Evolutionary conservation across 1,284 basidiomycete species (phyloP).

Genomic region (Fomitopsis pinicola): DNA sequence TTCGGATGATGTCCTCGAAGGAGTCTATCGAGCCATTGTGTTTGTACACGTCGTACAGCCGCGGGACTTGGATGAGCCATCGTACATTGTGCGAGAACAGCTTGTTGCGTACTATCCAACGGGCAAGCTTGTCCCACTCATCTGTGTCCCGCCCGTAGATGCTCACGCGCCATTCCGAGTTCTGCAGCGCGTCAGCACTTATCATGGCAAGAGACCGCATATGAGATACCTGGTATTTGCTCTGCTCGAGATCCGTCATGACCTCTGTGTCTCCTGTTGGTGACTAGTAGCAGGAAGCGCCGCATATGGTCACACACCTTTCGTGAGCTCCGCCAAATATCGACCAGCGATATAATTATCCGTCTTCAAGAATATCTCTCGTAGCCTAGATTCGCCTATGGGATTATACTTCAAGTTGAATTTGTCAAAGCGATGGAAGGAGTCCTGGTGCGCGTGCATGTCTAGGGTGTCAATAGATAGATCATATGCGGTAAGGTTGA

Average conservation of each 20-base stretch:
- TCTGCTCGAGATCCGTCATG: constrained; percentile 94
- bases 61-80: constrained; percentile 96
- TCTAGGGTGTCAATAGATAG: constrained; percentile 98
- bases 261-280: constrained; percentile 58
- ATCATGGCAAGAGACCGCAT: no score
- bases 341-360: constrained; percentile 91
- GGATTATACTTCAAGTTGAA: constrained; percentile 94
- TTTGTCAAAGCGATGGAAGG: constrained; percentile 97
- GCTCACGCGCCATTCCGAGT: constrained; percentile 95
- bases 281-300: not conserved
- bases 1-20: constrained; percentile 89
- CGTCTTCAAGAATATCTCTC: constrained; percentile 99
- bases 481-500: constrained; percentile 96
- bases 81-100: constrained; percentile 95
- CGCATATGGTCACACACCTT: constrained; percentile 44
- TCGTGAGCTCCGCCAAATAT: constrained; percentile 94
- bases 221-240: constrained; percentile 86
- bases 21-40: constrained; percentile 80
- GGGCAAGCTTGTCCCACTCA: constrained; percentile 99
- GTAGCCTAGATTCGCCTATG: constrained; percentile 89
- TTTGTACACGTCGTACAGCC: constrained; percentile 96
- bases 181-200: constrained; percentile 34
- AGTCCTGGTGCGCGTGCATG: constrained; percentile 98
- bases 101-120: constrained; percentile 95
- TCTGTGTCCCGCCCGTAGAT: constrained; percentile 81